These are phyloP conservation scores for Coemansia sp. DNA, from an alignment of 192 early-diverging fungal species.

Conservation along the genomic window DNA sequence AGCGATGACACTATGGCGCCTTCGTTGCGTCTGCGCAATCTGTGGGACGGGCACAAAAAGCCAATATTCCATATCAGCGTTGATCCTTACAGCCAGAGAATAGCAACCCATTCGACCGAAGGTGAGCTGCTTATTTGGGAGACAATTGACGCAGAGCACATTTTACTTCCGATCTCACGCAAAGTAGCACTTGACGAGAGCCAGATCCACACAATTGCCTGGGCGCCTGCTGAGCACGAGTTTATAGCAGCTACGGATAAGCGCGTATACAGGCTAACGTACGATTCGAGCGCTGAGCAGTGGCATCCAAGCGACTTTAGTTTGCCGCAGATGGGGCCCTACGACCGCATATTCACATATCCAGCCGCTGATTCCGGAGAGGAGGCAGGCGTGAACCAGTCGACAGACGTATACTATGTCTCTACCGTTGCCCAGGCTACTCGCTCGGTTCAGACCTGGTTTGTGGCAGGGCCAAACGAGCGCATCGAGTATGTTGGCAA, in stretches of 20 bases:
- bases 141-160: constrained; percentile 1
- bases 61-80: constrained; percentile 53
- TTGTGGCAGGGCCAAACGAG: constrained; percentile 12
- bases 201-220: constrained; percentile 48
- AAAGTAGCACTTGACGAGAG: constrained; percentile 43
- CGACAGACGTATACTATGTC: constrained; percentile 34
- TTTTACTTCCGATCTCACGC: constrained; percentile 23
- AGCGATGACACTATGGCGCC: background rate
- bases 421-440: constrained; percentile 24
- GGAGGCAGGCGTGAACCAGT: background rate
- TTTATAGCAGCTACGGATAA: constrained; percentile 50
- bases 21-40: constrained; percentile 12
- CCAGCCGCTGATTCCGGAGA: constrained; percentile 8
- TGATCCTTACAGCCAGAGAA: constrained; percentile 45
- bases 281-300: constrained; percentile 14
- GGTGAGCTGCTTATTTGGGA: constrained; percentile 54
- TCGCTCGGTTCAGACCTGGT: constrained; percentile 43
- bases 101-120: constrained; percentile 47
- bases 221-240: constrained; percentile 47
- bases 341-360: constrained; percentile 52
- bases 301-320: constrained; percentile 33
- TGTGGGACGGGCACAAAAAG: constrained; percentile 54
- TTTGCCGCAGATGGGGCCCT: constrained; percentile 25
- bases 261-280: constrained; percentile 35
- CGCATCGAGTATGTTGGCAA: constrained; percentile 23